Evolutionary conservation across 78 protist species (phyloP).

Genomic region (Dictyostelium discoideum): DNA sequence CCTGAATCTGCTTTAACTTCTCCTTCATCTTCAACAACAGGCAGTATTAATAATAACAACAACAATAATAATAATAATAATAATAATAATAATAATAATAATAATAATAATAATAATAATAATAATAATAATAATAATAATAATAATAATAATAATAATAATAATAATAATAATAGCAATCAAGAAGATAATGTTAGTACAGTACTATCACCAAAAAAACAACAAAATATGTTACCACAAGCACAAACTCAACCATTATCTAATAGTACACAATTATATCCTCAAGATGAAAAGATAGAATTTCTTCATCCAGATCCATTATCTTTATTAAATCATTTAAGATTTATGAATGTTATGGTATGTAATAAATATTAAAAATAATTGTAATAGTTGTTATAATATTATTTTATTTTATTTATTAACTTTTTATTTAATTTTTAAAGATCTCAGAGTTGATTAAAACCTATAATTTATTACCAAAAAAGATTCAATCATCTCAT

Average conservation of each 20-base stretch:
- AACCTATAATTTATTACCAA: conserved; percentile 52
- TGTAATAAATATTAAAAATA: neutral
- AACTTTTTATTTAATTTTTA: neutral
- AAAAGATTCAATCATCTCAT: conserved; percentile 16
- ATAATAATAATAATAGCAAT: neutral
- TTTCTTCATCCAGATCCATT: conserved; percentile 51
- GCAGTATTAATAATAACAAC: too few relatives aligned
- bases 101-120: neutral
- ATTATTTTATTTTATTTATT: neutral
- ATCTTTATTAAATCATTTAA: conserved; percentile 39
- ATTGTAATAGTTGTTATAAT: too few relatives aligned
- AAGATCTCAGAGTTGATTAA: conserved; percentile 57
- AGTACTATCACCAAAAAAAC: neutral
- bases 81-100: neutral
- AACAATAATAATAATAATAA: neutral
- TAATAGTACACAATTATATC: neutral
- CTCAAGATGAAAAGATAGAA: conserved; percentile 32
- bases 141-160: neutral
- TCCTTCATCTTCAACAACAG: neutral
- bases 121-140: neutral
- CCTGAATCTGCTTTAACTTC: neutral
- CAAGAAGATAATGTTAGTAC: neutral
- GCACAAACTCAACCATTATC: conserved; percentile 2
- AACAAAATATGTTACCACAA: neutral
- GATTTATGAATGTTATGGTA: conserved; percentile 57